Conservation (phyloP, 2,329 filamentous ascomycete species). For the Diplodia mutila region DNA sequence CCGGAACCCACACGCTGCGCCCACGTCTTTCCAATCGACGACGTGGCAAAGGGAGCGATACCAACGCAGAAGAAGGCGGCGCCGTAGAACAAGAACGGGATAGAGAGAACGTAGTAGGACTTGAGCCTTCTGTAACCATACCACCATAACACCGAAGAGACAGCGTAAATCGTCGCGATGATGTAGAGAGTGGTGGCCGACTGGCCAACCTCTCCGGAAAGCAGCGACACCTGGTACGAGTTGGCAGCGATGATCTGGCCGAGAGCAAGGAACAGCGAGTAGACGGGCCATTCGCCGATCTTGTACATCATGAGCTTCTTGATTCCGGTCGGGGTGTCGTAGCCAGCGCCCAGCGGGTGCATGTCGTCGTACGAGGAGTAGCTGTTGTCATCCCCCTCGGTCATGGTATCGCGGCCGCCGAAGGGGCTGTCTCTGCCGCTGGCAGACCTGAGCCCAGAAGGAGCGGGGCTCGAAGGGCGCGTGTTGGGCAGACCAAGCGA, state of each 20-base stretch:
- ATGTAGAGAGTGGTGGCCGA: slow-evolving; percentile 58
- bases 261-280: slow-evolving; percentile 33
- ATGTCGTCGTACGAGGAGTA: slow-evolving; percentile 17
- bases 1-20: slow-evolving; percentile 55
- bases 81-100: slow-evolving; percentile 67
- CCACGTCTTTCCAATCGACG: slow-evolving; percentile 49
- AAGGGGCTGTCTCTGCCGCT: slow-evolving; percentile 15
- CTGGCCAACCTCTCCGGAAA: slow-evolving; percentile 65
- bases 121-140: slow-evolving; percentile 52
- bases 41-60: slow-evolving; percentile 26
- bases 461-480: slow-evolving; percentile 10
- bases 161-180: slow-evolving; percentile 63
- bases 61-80: slow-evolving; percentile 63
- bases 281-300: slow-evolving; percentile 35
- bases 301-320: slow-evolving; percentile 34
- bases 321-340: slow-evolving; percentile 24
- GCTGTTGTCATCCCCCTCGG: slow-evolving; percentile 15
- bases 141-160: slow-evolving; percentile 48
- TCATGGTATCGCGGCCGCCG: slow-evolving; percentile 10
- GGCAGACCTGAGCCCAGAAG: not conserved
- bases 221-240: slow-evolving; percentile 62
- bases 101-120: slow-evolving; percentile 60
- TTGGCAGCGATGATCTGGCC: slow-evolving; percentile 29
- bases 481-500: slow-evolving; percentile 10
- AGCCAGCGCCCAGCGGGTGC: slow-evolving; percentile 9